phyloP scores from a whole-genome alignment of 768 basidiomycete species.

The Boletus reticulatus region DNA sequence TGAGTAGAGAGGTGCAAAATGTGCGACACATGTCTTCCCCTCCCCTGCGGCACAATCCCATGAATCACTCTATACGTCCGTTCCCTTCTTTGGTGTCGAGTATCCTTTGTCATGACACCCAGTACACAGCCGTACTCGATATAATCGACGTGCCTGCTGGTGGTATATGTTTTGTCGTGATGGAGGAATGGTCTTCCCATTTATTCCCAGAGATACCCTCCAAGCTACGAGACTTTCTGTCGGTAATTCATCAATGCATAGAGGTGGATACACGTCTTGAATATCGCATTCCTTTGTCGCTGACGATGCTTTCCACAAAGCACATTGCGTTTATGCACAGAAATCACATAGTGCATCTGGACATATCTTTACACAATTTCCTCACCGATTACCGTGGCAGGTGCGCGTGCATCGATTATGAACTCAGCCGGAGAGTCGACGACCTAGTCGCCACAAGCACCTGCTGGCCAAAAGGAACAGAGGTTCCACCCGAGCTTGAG shows the following conservation, averaged over 20 bases:
- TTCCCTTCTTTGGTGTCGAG: slow-evolving; percentile 11
- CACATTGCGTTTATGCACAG: slow-evolving; percentile 71
- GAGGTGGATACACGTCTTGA: slow-evolving; percentile 44
- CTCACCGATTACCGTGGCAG: slow-evolving; percentile 61
- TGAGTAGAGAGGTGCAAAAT: slow-evolving; percentile 61
- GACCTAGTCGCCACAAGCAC: slow-evolving; percentile 37
- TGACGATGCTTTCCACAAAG: slow-evolving; percentile 33
- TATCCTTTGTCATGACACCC: slow-evolving; percentile 6
- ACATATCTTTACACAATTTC: slow-evolving; percentile 69
- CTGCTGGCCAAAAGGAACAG: slow-evolving; percentile 52
- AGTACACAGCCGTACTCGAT: slow-evolving; percentile 57
- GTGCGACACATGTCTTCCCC: slow-evolving; percentile 55
- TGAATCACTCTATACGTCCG: slow-evolving; percentile 79
- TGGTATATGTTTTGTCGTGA: slow-evolving; percentile 63
- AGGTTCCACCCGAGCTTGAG: slow-evolving; percentile 70
- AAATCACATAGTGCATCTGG: slow-evolving; percentile 64
- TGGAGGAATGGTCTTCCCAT: slow-evolving; percentile 78
- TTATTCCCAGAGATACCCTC: slow-evolving; percentile 51
- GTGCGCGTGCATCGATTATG: slow-evolving; percentile 76
- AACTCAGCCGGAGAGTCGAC: slow-evolving; percentile 58
- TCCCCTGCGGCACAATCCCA: slow-evolving; percentile 52
- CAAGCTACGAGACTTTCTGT: slow-evolving; percentile 52
- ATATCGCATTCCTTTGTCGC: background rate
- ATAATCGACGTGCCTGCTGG: slow-evolving; percentile 54
- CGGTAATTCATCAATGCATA: slow-evolving; percentile 61